Conservation (phyloP, 345 rosid species). For the Brassica cretica region DNA sequence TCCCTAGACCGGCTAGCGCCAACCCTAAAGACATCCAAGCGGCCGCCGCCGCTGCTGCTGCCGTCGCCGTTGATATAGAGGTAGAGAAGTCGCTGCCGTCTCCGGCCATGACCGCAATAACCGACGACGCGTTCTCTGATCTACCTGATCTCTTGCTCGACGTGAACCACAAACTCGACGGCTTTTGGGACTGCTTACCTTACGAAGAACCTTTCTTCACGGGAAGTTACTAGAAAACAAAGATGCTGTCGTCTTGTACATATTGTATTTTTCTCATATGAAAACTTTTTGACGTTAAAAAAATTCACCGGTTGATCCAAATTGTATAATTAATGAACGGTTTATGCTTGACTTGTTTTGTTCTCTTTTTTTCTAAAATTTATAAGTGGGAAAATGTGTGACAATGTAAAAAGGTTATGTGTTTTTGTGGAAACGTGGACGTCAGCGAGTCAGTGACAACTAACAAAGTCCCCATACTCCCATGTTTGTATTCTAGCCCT, state of each 20-base stretch:
- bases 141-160: conserved; percentile 66
- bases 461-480: conserved; percentile 33
- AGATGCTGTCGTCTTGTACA: conserved; percentile 25
- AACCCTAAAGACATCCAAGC: conserved; percentile 88
- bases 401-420: conserved; percentile 16
- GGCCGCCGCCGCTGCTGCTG: conserved; percentile 76
- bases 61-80: conserved; percentile 16
- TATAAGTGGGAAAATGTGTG: conserved; percentile 18
- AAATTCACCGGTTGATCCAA: conserved; percentile 16
- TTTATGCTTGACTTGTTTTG: not conserved
- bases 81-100: conserved; percentile 26
- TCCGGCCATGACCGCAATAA: conserved; percentile 2
- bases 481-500: conserved; percentile 24
- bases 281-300: conserved; percentile 15
- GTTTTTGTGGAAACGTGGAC: conserved; percentile 8
- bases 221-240: conserved; percentile 25
- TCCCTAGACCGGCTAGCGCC: conserved; percentile 74
- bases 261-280: conserved; percentile 15
- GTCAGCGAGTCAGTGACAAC: conserved; percentile 30
- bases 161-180: conserved; percentile 42
- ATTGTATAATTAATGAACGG: conserved; percentile 11
- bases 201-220: conserved; percentile 34
- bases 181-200: conserved; percentile 45
- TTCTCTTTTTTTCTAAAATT: not conserved
- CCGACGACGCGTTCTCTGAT: conserved; percentile 64